Base-by-base conservation (phyloP, 306 rosid species). In the Casuarina glauca region DNA sequence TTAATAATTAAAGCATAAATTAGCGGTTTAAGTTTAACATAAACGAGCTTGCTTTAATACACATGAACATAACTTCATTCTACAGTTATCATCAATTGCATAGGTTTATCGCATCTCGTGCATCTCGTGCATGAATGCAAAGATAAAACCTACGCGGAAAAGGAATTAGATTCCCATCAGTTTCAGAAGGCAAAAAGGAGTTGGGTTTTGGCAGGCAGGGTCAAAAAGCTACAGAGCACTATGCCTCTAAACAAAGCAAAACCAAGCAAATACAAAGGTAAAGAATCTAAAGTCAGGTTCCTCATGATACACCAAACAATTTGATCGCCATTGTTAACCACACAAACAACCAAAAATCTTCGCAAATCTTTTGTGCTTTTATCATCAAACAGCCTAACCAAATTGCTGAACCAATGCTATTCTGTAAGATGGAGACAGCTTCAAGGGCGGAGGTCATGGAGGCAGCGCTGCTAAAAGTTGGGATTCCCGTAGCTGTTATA, bases 401-500 rank as follows among this genome's bases (percentile, higher is more conserved):
- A 3, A 74, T 1, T 48, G 53, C 70, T n/a, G 11, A 75, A 79
- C n/a, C 71, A 72, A 74, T 55, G 50, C 64, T 8, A 3, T 52
- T 67, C 72, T 67, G 10, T 9, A 72, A 45, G 11, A 92, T 88
- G 97, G 93, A 78, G 67, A 61, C 84, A 48, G 9, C 82, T 13
- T 77, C 88, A 43, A 90, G 84, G 62, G 75, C 70, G 43, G 90
- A 81, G 58, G 71, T 62, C 5, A 15, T 86, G 16, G 83, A 78
- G 83, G 88, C 91, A 68, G 51, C 84, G 52, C 32, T 26, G 32
- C 32, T 89, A 73, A 90, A 88, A 94, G 89, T 82, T 71, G 97
- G 89, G 50, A 84, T 94, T 86, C 89, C 98, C 50, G 26, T 94
- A 57, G 88, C 87, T 79, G 32, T 88, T 80, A 39, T 87, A 60